phyloP scores from a whole-genome alignment of 768 basidiomycete genomes.

The Podaxis sp. region DNA sequence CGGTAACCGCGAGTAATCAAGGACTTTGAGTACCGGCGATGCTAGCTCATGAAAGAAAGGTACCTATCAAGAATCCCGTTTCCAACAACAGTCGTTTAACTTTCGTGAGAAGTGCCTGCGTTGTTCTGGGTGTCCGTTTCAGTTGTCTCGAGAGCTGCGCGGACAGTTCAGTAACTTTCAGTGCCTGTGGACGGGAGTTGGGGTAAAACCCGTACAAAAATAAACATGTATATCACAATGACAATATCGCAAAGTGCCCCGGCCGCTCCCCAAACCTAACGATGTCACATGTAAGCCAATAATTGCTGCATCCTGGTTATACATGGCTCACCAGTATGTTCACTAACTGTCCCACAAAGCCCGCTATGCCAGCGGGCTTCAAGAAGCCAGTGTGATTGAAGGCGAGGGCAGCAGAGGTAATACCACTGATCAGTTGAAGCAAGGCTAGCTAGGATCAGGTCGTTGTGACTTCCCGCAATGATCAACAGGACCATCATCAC shows the following conservation, averaged over 20 bases:
- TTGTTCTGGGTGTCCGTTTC: not conserved
- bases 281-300: not conserved
- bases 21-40: not conserved
- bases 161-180: not conserved
- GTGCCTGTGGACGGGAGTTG: not conserved
- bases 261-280: not conserved
- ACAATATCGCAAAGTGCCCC: constrained; percentile 1
- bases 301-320: not conserved
- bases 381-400: not conserved
- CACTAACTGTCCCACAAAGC: not conserved
- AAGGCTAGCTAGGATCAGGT: not conserved
- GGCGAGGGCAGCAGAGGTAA: not conserved
- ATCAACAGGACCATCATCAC: not conserved
- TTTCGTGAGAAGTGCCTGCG: not conserved
- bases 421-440: not conserved
- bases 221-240: constrained; percentile 2
- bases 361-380: not conserved
- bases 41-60: not conserved
- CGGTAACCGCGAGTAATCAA: not conserved
- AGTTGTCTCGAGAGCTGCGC: not conserved
- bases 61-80: constrained; percentile 2
- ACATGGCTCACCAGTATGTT: not conserved
- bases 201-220: not conserved
- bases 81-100: constrained; percentile 4
- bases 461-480: not conserved